These are phyloP conservation scores for Nemophila menziesii DNA, from an alignment of 257 asterid genomes.

Conservation along the genomic window DNA sequence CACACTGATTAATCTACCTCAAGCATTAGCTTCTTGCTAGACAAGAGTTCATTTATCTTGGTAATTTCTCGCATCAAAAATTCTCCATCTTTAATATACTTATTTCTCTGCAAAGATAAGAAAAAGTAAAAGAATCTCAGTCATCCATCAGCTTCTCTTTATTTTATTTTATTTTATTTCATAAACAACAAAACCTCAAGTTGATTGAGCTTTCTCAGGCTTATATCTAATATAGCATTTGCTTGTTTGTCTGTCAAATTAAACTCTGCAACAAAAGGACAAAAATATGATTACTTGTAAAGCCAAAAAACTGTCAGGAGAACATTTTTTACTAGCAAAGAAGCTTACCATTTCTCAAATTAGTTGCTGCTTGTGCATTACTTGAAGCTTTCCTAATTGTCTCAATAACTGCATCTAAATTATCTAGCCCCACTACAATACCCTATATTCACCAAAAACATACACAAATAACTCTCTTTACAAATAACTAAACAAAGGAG, in stretches of 20 bases:
- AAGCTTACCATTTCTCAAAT: constrained; percentile 58
- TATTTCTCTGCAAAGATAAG: constrained; percentile 53
- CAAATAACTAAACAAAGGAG: not conserved
- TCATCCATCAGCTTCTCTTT: not conserved
- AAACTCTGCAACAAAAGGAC: constrained; percentile 47
- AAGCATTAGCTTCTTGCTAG: constrained; percentile 62
- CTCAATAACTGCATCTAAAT: constrained; percentile 65
- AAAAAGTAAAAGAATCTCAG: not conserved
- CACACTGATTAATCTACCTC: constrained; percentile 34
- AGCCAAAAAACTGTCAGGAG: not conserved
- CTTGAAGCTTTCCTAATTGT: constrained; percentile 66
- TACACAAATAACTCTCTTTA: not conserved
- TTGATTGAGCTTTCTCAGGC: constrained; percentile 80
- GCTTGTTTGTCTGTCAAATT: constrained; percentile 85
- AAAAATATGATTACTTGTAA: not conserved
- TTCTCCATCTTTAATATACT: constrained; percentile 76
- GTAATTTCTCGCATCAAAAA: constrained; percentile 57
- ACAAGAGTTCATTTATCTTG: constrained; percentile 71
- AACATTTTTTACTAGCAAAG: not conserved
- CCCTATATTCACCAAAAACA: constrained; percentile 44
- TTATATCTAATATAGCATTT: constrained; percentile 89
- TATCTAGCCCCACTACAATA: constrained; percentile 70
- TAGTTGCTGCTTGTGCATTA: constrained; percentile 44
- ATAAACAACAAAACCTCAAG: constrained; percentile 50
- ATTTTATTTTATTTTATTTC: not conserved